Conservation (phyloP, 1,284 basidiomycete species). For the Mycena citricolor region DNA sequence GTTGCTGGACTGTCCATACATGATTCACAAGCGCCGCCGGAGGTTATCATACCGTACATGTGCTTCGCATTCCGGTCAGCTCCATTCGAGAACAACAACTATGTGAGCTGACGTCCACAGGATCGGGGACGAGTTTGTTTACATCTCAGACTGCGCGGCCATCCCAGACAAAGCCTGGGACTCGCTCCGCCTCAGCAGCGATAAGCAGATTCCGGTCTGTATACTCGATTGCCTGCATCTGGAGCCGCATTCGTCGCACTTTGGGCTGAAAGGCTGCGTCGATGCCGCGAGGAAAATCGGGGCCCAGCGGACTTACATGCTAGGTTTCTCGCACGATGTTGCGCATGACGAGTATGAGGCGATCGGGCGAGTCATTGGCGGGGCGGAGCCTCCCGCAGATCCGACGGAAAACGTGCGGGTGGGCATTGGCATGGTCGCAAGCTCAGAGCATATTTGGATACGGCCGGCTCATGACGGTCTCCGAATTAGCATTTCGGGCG, state of each 20-base stretch:
- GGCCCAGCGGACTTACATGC: conserved; percentile 63
- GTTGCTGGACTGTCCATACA: too few relatives aligned
- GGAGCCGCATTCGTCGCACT: conserved; percentile 65
- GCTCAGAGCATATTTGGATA: conserved; percentile 54
- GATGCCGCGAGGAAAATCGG: conserved; percentile 51
- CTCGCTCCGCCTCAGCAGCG: conserved; percentile 38
- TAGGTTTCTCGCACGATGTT: conserved; percentile 71
- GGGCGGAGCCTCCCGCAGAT: conserved; percentile 29
- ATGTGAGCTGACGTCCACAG: conserved; percentile 1
- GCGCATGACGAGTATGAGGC: conserved; percentile 67
- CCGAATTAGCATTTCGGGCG: conserved; percentile 43
- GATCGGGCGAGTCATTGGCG: conserved; percentile 53
- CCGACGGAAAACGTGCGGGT: conserved; percentile 40
- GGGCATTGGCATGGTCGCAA: conserved; percentile 46
- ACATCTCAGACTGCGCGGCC: conserved; percentile 74
- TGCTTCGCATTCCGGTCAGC: conserved; percentile 67
- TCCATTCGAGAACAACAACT: too few relatives aligned
- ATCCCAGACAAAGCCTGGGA: conserved; percentile 71
- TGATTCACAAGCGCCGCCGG: conserved; percentile 21
- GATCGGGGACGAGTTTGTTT: conserved; percentile 60
- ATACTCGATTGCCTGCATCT: conserved; percentile 74
- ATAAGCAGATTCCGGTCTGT: conserved; percentile 47
- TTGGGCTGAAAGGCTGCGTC: conserved; percentile 63
- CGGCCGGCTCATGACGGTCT: conserved; percentile 73
- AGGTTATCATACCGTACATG: conserved; percentile 58